Evolutionary conservation across 306 rosid species (phyloP).

Genomic region (Dryas alaskensis): DNA sequence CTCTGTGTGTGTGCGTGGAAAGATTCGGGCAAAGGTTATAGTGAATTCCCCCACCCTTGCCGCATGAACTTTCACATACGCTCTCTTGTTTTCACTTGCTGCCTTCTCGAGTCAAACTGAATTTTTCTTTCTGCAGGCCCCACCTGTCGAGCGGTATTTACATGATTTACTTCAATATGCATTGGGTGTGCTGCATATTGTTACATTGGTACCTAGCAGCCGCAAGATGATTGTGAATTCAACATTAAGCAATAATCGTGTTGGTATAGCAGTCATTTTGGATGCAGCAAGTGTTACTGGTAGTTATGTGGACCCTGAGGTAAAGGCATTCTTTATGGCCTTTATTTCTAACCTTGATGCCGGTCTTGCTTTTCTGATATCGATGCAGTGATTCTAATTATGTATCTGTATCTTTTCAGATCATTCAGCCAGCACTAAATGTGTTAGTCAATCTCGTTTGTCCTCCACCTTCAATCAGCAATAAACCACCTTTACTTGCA

Average conservation of each 20-base stretch:
- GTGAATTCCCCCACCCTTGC: not conserved
- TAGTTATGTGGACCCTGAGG: slow-evolving; percentile 94
- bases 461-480: slow-evolving; percentile 97
- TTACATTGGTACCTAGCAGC: slow-evolving; percentile 86
- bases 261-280: slow-evolving; percentile 86
- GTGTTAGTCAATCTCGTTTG: slow-evolving; percentile 95
- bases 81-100: not conserved
- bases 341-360: slow-evolving; percentile 12
- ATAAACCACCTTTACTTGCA: slow-evolving; percentile 58
- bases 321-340: slow-evolving; percentile 21
- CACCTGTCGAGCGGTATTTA: slow-evolving; percentile 89
- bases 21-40: not conserved
- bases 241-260: slow-evolving; percentile 86
- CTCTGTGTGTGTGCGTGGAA: not conserved
- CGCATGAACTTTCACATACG: slow-evolving; percentile 1
- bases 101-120: not conserved
- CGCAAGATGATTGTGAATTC: slow-evolving; percentile 88
- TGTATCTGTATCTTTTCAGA: slow-evolving; percentile 53
- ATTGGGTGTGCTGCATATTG: slow-evolving; percentile 88
- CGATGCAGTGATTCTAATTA: not conserved
- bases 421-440: slow-evolving; percentile 90
- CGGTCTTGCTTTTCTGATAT: slow-evolving; percentile 17
- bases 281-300: slow-evolving; percentile 91
- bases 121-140: slow-evolving; percentile 66
- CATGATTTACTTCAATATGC: slow-evolving; percentile 98